Conservation (phyloP, 1,284 basidiomycete species). For the Pseudozyma thailandica region DNA sequence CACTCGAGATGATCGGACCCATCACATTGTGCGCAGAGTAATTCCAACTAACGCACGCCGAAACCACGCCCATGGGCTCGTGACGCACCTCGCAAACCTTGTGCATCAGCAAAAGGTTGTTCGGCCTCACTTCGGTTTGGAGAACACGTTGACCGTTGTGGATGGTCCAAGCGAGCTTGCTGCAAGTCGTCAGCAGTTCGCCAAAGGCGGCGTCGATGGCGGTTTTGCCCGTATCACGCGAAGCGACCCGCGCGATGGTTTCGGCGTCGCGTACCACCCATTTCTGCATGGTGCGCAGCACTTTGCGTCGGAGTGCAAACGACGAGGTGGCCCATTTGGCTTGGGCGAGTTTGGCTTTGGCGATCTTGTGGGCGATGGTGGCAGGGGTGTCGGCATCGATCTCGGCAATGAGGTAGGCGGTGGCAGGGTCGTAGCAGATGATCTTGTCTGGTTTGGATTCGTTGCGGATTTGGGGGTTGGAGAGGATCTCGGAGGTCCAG, state of each 20-base stretch:
- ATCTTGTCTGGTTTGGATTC: slow-evolving; percentile 72
- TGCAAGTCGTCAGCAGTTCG: slow-evolving; percentile 60
- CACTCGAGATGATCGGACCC: slow-evolving; percentile 87
- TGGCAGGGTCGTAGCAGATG: slow-evolving; percentile 90
- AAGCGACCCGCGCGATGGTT: slow-evolving; percentile 84
- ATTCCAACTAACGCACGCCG: slow-evolving; percentile 89
- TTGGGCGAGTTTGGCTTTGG: slow-evolving; percentile 77
- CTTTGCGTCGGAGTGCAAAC: slow-evolving; percentile 80
- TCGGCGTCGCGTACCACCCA: slow-evolving; percentile 92
- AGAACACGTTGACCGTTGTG: slow-evolving; percentile 53
- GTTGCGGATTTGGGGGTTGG: slow-evolving; percentile 27
- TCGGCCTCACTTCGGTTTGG: slow-evolving; percentile 59
- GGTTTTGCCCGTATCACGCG: slow-evolving; percentile 95
- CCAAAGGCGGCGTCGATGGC: slow-evolving; percentile 72
- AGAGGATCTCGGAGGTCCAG: slow-evolving; percentile 47
- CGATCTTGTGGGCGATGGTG: slow-evolving; percentile 79
- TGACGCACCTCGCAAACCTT: slow-evolving; percentile 82
- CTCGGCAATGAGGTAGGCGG: slow-evolving; percentile 79
- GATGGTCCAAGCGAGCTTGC: slow-evolving; percentile 64
- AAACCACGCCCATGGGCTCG: slow-evolving; percentile 91
- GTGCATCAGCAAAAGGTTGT: slow-evolving; percentile 83
- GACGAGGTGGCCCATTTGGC: slow-evolving; percentile 77
- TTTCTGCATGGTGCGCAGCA: slow-evolving; percentile 84
- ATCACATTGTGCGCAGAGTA: slow-evolving; percentile 84
- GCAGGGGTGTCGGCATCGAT: slow-evolving; percentile 76